These are phyloP conservation scores for Mrakia frigida DNA, from an alignment of 768 basidiomycete genomes.

Conservation along the genomic window DNA sequence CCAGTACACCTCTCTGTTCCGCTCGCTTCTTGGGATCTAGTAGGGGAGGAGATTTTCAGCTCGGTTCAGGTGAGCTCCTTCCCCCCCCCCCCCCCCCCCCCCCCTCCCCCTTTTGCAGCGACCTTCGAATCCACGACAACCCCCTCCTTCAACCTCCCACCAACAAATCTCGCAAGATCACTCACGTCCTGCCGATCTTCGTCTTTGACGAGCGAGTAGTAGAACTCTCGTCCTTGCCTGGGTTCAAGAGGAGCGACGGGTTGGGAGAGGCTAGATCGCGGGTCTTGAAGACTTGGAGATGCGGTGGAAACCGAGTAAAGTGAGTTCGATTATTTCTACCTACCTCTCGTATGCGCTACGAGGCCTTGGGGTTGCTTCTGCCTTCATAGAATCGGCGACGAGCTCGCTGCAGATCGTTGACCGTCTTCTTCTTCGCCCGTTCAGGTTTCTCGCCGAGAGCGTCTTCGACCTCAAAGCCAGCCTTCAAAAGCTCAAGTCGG, in stretches of 20 bases:
- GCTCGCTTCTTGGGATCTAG: too few species aligned
- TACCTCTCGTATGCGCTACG: too few species aligned
- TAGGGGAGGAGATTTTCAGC: too few species aligned
- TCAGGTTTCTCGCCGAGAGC: constrained; percentile 44
- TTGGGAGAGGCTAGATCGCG: constrained; percentile 14
- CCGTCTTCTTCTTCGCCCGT: neutral
- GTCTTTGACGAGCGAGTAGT: constrained; percentile 47
- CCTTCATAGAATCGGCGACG: too few species aligned
- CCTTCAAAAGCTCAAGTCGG: constrained; percentile 36
- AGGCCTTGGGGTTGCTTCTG: too few species aligned
- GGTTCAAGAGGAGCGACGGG: constrained; percentile 27
- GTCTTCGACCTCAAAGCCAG: constrained; percentile 43
- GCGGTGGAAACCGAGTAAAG: constrained; percentile 29
- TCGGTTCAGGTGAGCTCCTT: too few species aligned
- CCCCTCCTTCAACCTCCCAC: constrained; percentile 38
- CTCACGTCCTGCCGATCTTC: constrained; percentile 48
- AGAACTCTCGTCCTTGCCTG: constrained; percentile 44
- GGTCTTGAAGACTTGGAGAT: constrained; percentile 16
- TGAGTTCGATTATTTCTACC: neutral
- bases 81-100: neutral
- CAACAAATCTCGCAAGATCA: constrained; percentile 36
- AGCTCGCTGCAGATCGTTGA: neutral
- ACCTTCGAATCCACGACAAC: constrained; percentile 37
- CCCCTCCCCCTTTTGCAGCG: neutral
- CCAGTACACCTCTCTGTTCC: too few species aligned